Conservation (phyloP, 345 rosid species). For the Geranium rotundifolium region DNA sequence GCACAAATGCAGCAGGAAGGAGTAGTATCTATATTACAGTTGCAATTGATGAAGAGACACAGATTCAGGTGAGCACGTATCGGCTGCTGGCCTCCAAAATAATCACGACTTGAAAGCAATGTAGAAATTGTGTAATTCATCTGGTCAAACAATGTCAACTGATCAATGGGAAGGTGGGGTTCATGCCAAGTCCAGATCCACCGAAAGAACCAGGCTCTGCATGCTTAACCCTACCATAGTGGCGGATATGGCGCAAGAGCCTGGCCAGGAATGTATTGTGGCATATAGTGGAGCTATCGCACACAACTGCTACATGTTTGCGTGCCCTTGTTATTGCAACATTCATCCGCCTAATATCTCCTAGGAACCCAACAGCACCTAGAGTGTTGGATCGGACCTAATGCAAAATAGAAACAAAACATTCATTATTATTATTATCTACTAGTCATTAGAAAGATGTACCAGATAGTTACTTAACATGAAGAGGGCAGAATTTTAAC, state of each 20-base stretch:
- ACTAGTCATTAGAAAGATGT: too few relatives aligned
- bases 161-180: slow-evolving; percentile 83
- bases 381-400: slow-evolving; percentile 79
- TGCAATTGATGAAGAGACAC: too few relatives aligned
- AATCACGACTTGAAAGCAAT: slow-evolving; percentile 6
- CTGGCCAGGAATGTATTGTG: slow-evolving; percentile 89
- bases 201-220: slow-evolving; percentile 71
- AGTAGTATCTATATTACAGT: too few relatives aligned
- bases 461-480: too few relatives aligned
- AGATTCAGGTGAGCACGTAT: neutral
- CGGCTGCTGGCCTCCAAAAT: slow-evolving; percentile 3
- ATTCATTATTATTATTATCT: too few relatives aligned
- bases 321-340: slow-evolving; percentile 88
- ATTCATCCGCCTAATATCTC: slow-evolving; percentile 85
- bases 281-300: slow-evolving; percentile 94
- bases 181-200: slow-evolving; percentile 78
- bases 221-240: slow-evolving; percentile 81
- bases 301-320: slow-evolving; percentile 75
- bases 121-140: neutral
- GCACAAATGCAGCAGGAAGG: too few relatives aligned
- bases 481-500: too few relatives aligned
- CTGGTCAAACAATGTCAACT: slow-evolving; percentile 15
- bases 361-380: slow-evolving; percentile 89
- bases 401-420: neutral
- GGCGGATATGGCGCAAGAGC: slow-evolving; percentile 76